Percentiles rank a stretch among this genome's conserved stretches.
These are phyloP conservation scores for Fusarium begoniae DNA, from an alignment of 2,329 filamentous ascomycete species.

Conservation along the genomic window DNA sequence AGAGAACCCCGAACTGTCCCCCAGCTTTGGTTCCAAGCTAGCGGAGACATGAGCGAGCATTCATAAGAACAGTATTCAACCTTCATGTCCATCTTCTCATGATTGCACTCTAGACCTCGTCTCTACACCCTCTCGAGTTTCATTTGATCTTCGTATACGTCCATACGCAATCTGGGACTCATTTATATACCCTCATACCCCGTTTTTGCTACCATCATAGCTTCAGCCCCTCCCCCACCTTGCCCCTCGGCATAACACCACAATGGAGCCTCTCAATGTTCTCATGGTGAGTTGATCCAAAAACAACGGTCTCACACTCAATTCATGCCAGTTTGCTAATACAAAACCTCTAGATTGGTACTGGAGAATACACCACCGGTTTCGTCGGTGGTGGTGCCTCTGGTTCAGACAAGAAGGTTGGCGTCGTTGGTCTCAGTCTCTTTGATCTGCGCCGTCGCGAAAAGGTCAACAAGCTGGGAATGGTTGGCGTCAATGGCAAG, in stretches of 20 bases:
- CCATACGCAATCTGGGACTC: background rate
- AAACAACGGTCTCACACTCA: background rate
- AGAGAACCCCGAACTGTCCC: slow-evolving; percentile 35
- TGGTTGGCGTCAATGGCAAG: slow-evolving; percentile 88
- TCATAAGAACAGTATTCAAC: slow-evolving; percentile 31
- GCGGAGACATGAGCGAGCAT: slow-evolving; percentile 38
- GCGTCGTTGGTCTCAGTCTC: slow-evolving; percentile 88
- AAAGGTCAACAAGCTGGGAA: slow-evolving; percentile 85
- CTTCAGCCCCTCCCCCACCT: slow-evolving; percentile 34
- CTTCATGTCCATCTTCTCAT: slow-evolving; percentile 17
- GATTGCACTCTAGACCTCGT: background rate
- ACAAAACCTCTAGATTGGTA: slow-evolving; percentile 71
- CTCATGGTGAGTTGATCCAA: slow-evolving; percentile 65
- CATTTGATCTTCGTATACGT: background rate
- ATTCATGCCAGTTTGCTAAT: background rate
- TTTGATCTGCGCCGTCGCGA: slow-evolving; percentile 89
- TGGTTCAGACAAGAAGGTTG: slow-evolving; percentile 93
- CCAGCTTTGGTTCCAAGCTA: slow-evolving; percentile 16
- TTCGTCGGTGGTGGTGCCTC: slow-evolving; percentile 87
- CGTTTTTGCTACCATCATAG: slow-evolving; percentile 28
- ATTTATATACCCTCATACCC: slow-evolving; percentile 5
- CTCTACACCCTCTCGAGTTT: background rate
- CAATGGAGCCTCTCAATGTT: slow-evolving; percentile 70
- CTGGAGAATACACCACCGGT: slow-evolving; percentile 96
- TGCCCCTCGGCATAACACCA: slow-evolving; percentile 32